phyloP scores from a whole-genome alignment of 371 early-diverging fungal species.

The Mycotypha africana region DNA sequence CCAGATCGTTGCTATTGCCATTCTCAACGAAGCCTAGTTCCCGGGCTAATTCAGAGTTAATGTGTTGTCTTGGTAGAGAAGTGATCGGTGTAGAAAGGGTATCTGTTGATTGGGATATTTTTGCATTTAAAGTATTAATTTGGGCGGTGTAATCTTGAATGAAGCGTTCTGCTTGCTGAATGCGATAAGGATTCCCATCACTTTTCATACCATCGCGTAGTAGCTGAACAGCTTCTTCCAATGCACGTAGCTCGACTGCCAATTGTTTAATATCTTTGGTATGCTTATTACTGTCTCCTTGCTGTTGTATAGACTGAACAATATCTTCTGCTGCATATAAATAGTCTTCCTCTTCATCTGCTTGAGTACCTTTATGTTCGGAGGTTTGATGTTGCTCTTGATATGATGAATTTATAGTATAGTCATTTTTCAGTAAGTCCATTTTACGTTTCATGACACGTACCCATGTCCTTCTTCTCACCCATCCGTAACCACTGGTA shows the following conservation, averaged over 20 bases:
- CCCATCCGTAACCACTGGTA: conserved; percentile 54
- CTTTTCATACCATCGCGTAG: conserved; percentile 60
- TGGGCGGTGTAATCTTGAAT: conserved; percentile 43
- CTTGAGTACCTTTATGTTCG: conserved; percentile 1
- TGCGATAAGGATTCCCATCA: conserved; percentile 54
- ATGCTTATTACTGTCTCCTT: not conserved
- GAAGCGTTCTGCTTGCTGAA: conserved; percentile 43
- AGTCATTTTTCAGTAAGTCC: conserved; percentile 39
- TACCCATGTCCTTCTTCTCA: conserved; percentile 73
- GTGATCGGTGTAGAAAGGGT: conserved; percentile 31
- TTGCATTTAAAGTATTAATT: conserved; percentile 39
- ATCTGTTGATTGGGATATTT: conserved; percentile 26
- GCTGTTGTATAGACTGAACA: conserved; percentile 14
- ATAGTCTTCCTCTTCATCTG: conserved; percentile 14
- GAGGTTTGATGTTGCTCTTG: too few species aligned
- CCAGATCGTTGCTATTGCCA: too few species aligned
- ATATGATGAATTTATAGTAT: conserved; percentile 15
- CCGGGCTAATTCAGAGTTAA: conserved; percentile 35
- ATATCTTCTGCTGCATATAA: conserved; percentile 19
- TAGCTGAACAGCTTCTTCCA: conserved; percentile 58
- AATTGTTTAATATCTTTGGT: too few species aligned
- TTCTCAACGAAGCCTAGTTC: conserved; percentile 26
- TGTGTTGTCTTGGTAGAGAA: conserved; percentile 16
- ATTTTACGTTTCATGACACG: conserved; percentile 69
- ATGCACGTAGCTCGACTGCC: conserved; percentile 36